Percentiles rank a stretch among this genome's conserved stretches.
Conservation (phyloP, 1,284 basidiomycete species). For the Xanthoconium separans region DNA sequence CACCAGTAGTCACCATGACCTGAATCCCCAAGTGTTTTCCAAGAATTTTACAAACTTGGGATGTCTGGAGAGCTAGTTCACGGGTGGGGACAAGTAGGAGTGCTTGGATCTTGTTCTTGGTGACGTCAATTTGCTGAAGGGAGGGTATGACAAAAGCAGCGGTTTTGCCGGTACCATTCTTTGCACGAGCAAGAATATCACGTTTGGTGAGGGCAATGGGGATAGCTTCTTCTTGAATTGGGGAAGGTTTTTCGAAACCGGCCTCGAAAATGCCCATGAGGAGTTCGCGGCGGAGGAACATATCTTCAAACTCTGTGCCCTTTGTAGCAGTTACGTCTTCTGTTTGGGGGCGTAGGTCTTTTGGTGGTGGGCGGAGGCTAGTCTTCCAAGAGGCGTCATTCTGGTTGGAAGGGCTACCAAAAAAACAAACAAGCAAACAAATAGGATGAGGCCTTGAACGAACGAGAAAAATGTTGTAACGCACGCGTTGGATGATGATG, state of each 20-base stretch:
- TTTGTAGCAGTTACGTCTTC: slow-evolving; percentile 93
- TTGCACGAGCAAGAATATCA: slow-evolving; percentile 90
- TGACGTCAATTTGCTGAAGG: slow-evolving; percentile 89
- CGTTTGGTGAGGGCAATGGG: slow-evolving; percentile 84
- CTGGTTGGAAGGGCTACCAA: slow-evolving; percentile 27
- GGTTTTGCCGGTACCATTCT: slow-evolving; percentile 94
- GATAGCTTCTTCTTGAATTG: slow-evolving; percentile 98
- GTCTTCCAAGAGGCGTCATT: slow-evolving; percentile 61
- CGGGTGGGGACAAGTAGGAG: slow-evolving; percentile 93
- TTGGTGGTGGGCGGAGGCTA: slow-evolving; percentile 81
- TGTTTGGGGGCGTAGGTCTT: slow-evolving; percentile 90
- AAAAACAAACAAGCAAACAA: slow-evolving; percentile 8
- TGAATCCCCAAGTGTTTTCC: slow-evolving; percentile 95
- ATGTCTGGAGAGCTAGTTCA: slow-evolving; percentile 93
- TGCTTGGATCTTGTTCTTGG: slow-evolving; percentile 90
- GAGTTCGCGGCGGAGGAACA: slow-evolving; percentile 75
- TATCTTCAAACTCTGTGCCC: slow-evolving; percentile 91
- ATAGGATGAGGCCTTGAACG: neutral
- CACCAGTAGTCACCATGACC: slow-evolving; percentile 99
- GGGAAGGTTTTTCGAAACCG: slow-evolving; percentile 94
- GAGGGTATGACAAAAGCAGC: slow-evolving; percentile 98
- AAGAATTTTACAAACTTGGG: slow-evolving; percentile 96
- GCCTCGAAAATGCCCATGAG: slow-evolving; percentile 96
- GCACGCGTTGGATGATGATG: slow-evolving; percentile 43
- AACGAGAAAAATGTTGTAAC: slow-evolving; percentile 13